A percentile compares a stretch with the other conserved stretches of the same genome.
Conservation (phyloP, 306 rosid species). For the Trifolium repens region DNA sequence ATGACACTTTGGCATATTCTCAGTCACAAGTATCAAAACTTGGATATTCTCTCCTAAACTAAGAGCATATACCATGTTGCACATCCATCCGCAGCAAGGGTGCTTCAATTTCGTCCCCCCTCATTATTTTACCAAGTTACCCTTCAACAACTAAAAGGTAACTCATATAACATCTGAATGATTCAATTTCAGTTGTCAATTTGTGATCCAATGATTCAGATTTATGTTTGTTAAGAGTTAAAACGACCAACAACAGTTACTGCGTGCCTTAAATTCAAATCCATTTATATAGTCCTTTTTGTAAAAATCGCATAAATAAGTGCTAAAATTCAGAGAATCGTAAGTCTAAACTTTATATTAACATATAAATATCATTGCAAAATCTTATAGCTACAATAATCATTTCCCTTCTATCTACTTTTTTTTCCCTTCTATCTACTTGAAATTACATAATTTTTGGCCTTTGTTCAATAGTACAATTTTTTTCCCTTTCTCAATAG, state of each 20-base stretch:
- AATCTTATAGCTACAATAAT: not conserved
- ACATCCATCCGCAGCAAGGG: not conserved
- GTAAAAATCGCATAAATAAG: too few relatives aligned
- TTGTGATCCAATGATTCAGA: too few relatives aligned
- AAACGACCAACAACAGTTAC: too few relatives aligned
- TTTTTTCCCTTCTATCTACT: not conserved
- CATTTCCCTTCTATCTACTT: not conserved
- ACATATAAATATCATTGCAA: too few relatives aligned
- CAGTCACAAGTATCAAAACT: slow-evolving; percentile 44
- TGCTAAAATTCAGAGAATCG: too few relatives aligned
- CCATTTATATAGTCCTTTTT: too few relatives aligned
- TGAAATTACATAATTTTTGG: slow-evolving; percentile 9
- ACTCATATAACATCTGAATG: too few relatives aligned
- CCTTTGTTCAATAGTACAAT: not conserved
- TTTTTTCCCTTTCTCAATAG: not conserved
- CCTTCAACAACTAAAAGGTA: not conserved
- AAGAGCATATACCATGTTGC: slow-evolving; percentile 51
- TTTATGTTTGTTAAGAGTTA: too few relatives aligned
- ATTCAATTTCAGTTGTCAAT: too few relatives aligned
- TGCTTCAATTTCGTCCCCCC: not conserved
- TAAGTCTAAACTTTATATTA: too few relatives aligned
- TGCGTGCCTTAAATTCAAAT: too few relatives aligned
- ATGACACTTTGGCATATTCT: slow-evolving; percentile 68
- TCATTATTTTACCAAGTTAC: slow-evolving; percentile 38
- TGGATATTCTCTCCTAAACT: slow-evolving; percentile 71